Conservation (phyloP, 805 yeast genomes). For the Sugiyamaella valdiviana region DNA sequence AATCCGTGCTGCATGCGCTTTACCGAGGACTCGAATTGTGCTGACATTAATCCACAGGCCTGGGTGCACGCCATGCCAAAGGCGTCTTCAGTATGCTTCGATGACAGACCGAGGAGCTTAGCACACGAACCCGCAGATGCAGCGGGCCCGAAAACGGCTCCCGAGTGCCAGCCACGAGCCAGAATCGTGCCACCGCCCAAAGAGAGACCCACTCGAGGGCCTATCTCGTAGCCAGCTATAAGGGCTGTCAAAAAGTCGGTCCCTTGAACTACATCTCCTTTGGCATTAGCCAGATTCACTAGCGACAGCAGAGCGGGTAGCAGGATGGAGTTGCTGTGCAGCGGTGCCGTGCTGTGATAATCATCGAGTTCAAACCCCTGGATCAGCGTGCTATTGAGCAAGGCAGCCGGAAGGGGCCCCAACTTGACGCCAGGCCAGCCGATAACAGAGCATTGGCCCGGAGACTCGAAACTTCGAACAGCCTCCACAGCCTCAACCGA, state of each 20-base stretch:
- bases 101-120: conserved; percentile 4
- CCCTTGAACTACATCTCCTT: conserved; percentile 1
- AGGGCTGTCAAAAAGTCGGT: conserved; percentile 6
- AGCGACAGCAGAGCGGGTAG: conserved; percentile 8
- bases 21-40: conserved; percentile 14
- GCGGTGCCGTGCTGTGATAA: conserved; percentile 12
- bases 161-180: conserved; percentile 13
- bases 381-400: conserved; percentile 8
- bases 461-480: conserved; percentile 2
- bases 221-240: conserved; percentile 10
- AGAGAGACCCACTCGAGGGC: conserved; percentile 11
- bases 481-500: conserved; percentile 12
- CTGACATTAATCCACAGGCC: conserved; percentile 14
- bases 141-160: conserved; percentile 12
- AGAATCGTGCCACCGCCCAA: conserved; percentile 8
- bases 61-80: conserved; percentile 16
- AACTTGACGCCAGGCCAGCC: conserved; percentile 8
- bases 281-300: not conserved
- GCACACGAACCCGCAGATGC: conserved; percentile 8
- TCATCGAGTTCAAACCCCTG: conserved; percentile 15
- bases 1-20: conserved; percentile 16
- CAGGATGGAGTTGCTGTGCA: conserved; percentile 12
- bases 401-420: conserved; percentile 5
- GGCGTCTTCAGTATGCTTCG: conserved; percentile 10
- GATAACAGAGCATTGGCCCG: conserved; percentile 8